Conservation (phyloP, 2,329 filamentous ascomycete species). For the Xylaria sp. region DNA sequence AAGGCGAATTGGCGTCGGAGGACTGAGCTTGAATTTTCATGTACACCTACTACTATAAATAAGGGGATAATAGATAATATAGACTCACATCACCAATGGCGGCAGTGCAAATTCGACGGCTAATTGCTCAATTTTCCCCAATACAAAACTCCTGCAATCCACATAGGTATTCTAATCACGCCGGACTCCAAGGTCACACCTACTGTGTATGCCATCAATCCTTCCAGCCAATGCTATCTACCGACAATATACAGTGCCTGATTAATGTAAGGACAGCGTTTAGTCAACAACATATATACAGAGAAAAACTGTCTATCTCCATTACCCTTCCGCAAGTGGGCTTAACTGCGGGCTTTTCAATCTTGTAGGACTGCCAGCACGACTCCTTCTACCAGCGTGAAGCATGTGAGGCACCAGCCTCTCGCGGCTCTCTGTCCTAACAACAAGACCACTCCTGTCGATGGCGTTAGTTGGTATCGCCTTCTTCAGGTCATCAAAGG, state of each 20-base stretch:
- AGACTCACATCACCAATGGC: not conserved
- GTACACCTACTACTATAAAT: not conserved
- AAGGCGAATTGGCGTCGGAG: not conserved
- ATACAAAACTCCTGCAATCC: not conserved
- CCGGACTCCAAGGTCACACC: constrained; percentile 29
- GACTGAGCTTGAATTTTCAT: not conserved
- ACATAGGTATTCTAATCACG: constrained; percentile 27
- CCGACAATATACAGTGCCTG: constrained; percentile 23
- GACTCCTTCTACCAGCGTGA: constrained; percentile 67
- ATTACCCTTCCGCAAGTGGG: constrained; percentile 58
- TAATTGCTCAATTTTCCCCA: constrained; percentile 14
- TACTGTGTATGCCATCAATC: constrained; percentile 13
- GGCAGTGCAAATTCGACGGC: not conserved
- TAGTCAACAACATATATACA: constrained; percentile 33
- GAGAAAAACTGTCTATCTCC: constrained; percentile 20
- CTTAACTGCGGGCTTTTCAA: constrained; percentile 68
- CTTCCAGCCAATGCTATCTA: constrained; percentile 12
- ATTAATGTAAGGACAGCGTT: constrained; percentile 14
- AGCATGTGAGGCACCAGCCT: constrained; percentile 71
- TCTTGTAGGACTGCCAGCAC: constrained; percentile 67
- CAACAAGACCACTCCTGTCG: constrained; percentile 77
- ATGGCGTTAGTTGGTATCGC: constrained; percentile 57
- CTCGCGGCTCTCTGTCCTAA: constrained; percentile 88
- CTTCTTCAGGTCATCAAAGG: constrained; percentile 60
- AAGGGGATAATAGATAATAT: not conserved